Conservation (phyloP, 768 basidiomycete genomes). For the Leccinum rimulosum region DNA sequence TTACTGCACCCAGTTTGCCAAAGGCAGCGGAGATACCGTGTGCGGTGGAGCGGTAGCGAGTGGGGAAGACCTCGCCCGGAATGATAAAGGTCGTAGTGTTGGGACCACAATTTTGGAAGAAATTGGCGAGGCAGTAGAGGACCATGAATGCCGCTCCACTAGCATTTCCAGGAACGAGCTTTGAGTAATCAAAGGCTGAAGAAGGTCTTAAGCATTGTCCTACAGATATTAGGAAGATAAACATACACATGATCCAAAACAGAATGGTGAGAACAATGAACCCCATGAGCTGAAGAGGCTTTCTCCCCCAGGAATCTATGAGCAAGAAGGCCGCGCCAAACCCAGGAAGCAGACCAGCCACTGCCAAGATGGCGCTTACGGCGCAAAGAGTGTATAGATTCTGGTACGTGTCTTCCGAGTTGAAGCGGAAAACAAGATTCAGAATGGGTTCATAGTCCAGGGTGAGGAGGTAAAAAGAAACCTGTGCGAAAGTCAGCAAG, state of each 20-base stretch:
- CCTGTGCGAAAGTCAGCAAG: slow-evolving; percentile 33
- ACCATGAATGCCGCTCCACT: slow-evolving; percentile 60
- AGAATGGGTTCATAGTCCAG: slow-evolving; percentile 52
- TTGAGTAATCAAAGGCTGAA: slow-evolving; percentile 61
- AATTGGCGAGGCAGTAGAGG: slow-evolving; percentile 76
- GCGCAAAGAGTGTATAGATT: slow-evolving; percentile 58
- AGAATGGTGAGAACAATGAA: slow-evolving; percentile 62
- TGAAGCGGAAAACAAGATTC: not conserved
- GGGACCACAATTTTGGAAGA: slow-evolving; percentile 85
- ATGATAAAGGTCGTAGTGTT: slow-evolving; percentile 77
- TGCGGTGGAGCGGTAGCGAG: slow-evolving; percentile 77
- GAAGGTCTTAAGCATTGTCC: not conserved
- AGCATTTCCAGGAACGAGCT: slow-evolving; percentile 31
- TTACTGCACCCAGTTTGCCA: slow-evolving; percentile 78
- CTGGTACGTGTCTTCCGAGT: slow-evolving; percentile 39
- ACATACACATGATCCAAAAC: slow-evolving; percentile 62
- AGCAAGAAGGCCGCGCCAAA: slow-evolving; percentile 53
- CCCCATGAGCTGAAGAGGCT: slow-evolving; percentile 74
- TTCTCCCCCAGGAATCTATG: slow-evolving; percentile 76
- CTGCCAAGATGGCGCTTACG: slow-evolving; percentile 70
- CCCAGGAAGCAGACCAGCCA: slow-evolving; percentile 77
- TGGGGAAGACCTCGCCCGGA: slow-evolving; percentile 81
- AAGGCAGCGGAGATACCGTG: slow-evolving; percentile 80
- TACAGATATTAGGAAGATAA: not conserved
- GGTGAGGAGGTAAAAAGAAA: slow-evolving; percentile 84